phyloP scores from a whole-genome alignment of 1,139 yeast genomes.

The Candida sojae region DNA sequence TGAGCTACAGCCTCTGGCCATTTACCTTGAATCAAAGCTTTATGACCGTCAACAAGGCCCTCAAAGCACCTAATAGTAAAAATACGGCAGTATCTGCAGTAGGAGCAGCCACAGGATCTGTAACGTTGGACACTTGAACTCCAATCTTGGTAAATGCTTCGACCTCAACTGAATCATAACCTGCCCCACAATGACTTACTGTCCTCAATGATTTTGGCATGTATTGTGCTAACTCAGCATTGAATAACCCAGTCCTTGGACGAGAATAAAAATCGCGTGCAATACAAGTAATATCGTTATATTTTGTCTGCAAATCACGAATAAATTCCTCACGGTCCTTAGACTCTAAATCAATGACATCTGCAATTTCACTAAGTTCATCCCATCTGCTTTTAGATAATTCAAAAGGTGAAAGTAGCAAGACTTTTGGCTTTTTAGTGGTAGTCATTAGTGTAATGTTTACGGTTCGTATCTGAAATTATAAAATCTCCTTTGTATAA shows the following conservation, averaged over 20 bases:
- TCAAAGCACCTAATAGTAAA: constrained; percentile 61
- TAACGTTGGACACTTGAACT: constrained; percentile 72
- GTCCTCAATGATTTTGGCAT: constrained; percentile 64
- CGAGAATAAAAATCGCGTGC: constrained; percentile 52
- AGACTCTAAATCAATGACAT: constrained; percentile 49
- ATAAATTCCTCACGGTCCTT: constrained; percentile 49
- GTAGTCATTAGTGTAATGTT: neutral
- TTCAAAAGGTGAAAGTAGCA: constrained; percentile 54
- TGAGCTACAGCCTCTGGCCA: constrained; percentile 40
- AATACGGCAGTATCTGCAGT: constrained; percentile 80
- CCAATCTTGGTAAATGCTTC: constrained; percentile 44
- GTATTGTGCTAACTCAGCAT: constrained; percentile 61
- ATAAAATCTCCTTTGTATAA: neutral
- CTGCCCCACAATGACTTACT: constrained; percentile 85
- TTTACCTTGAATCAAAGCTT: constrained; percentile 51
- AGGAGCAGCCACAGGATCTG: constrained; percentile 69
- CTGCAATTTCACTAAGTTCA: constrained; percentile 45
- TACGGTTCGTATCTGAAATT: neutral
- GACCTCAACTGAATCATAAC: constrained; percentile 80
- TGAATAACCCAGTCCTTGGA: constrained; percentile 66
- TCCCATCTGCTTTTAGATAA: constrained; percentile 61
- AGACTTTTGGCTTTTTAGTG: constrained; percentile 48
- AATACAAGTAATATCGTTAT: constrained; percentile 47
- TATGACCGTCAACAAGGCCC: constrained; percentile 55
- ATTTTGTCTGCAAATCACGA: constrained; percentile 47